Evolutionary conservation across 331 rosid genomes (phyloP).

Genomic region (Erythrophleum ivorense): DNA sequence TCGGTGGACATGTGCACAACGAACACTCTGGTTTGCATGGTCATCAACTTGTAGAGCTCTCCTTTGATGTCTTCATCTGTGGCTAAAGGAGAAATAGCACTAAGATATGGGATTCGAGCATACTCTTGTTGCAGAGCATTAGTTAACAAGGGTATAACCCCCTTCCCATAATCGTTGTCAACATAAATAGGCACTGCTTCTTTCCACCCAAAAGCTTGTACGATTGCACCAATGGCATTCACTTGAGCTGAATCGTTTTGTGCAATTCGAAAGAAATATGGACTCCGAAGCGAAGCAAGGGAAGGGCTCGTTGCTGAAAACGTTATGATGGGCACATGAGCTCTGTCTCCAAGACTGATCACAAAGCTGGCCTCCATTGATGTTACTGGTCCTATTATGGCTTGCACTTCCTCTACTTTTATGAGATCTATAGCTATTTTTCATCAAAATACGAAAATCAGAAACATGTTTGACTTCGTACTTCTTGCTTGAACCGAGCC

Average conservation of each 20-base stretch:
- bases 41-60: conserved; percentile 61
- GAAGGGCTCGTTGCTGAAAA: conserved; percentile 61
- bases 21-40: conserved; percentile 61
- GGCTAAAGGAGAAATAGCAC: conserved; percentile 48
- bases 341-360: conserved; percentile 50
- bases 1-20: conserved; percentile 51
- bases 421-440: neutral
- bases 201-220: conserved; percentile 60
- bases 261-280: conserved; percentile 51
- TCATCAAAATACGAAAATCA: neutral
- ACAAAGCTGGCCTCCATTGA: conserved; percentile 54
- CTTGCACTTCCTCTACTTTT: conserved; percentile 53
- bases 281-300: conserved; percentile 44
- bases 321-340: conserved; percentile 52
- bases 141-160: conserved; percentile 49
- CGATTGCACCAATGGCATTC: conserved; percentile 35
- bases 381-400: conserved; percentile 54
- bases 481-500: neutral
- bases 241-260: conserved; percentile 53
- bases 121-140: conserved; percentile 44
- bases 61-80: conserved; percentile 36
- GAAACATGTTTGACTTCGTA: neutral
- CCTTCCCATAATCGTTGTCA: conserved; percentile 54
- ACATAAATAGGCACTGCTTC: conserved; percentile 53
- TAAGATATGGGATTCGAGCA: conserved; percentile 45